phyloP scores from a whole-genome alignment of 2,329 filamentous ascomycete genomes.

The Emydomyces testavorans region DNA sequence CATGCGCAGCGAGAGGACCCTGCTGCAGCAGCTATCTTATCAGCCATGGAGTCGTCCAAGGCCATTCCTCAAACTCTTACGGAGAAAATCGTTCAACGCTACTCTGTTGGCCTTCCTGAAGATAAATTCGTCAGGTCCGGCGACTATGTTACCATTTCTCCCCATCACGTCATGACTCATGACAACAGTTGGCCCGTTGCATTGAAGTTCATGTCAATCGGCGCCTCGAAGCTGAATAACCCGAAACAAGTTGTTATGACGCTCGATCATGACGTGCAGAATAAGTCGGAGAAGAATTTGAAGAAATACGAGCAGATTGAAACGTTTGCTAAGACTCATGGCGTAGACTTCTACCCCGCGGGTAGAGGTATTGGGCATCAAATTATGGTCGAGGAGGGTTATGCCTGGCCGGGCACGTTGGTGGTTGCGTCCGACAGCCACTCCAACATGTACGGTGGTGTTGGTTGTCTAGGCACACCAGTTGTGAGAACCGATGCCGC shows the following conservation, averaged over 20 bases:
- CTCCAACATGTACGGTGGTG: conserved; percentile 70
- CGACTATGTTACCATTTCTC: conserved; percentile 70
- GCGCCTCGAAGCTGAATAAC: conserved; percentile 61
- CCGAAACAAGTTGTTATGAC: conserved; percentile 67
- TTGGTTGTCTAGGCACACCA: conserved; percentile 65
- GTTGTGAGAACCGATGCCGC: conserved; percentile 82
- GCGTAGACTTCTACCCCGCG: conserved; percentile 64
- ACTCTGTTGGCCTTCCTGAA: conserved; percentile 61
- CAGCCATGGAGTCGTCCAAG: conserved; percentile 15
- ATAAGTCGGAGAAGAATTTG: conserved; percentile 64
- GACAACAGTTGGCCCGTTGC: conserved; percentile 71
- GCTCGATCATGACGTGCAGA: conserved; percentile 81
- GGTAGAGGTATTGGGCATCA: conserved; percentile 81
- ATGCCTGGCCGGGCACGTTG: conserved; percentile 74
- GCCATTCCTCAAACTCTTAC: conserved; percentile 63
- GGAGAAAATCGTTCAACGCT: conserved; percentile 81
- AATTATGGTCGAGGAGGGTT: conserved; percentile 61
- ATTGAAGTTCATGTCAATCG: conserved; percentile 71
- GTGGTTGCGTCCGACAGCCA: conserved; percentile 62
- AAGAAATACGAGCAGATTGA: conserved; percentile 75
- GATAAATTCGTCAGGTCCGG: conserved; percentile 67
- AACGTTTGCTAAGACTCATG: conserved; percentile 66
- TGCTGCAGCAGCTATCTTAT: conserved; percentile 15
- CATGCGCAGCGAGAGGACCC: conserved; percentile 17
- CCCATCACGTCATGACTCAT: conserved; percentile 71